Percentiles rank a stretch among this genome's conserved stretches.
Evolutionary conservation across 805 yeast genomes (phyloP).

Genomic region (Jamesozyma lodderae): DNA sequence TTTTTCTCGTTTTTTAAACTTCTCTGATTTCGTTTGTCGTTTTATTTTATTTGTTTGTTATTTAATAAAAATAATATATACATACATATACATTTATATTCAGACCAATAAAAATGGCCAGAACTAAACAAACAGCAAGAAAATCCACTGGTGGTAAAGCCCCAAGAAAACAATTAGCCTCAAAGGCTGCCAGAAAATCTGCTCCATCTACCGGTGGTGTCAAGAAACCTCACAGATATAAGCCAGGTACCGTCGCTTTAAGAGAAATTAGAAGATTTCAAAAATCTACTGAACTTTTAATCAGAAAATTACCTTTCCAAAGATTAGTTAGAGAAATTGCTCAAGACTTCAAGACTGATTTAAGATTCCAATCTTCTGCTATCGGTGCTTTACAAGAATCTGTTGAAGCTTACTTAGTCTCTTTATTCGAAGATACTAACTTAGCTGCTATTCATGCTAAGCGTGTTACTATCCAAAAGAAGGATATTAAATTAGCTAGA

Average conservation of each 20-base stretch:
- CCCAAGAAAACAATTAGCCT: constrained; percentile 88
- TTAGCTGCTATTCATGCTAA: constrained; percentile 98
- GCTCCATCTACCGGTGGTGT: constrained; percentile 91
- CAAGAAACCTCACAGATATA: constrained; percentile 90
- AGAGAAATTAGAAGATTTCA: constrained; percentile 97
- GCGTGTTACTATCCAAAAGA: constrained; percentile 97
- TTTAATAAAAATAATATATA: background rate
- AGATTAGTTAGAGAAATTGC: constrained; percentile 94
- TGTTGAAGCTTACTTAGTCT: constrained; percentile 94
- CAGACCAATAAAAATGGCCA: constrained; percentile 75
- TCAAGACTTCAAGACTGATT: constrained; percentile 83
- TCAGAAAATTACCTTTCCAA: constrained; percentile 95
- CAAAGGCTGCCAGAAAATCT: constrained; percentile 87
- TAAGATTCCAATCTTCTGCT: constrained; percentile 95
- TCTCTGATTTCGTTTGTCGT: background rate
- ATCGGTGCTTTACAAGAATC: constrained; percentile 97
- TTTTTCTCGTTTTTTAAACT: background rate
- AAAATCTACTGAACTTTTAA: constrained; percentile 86
- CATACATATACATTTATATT: constrained; percentile 1
- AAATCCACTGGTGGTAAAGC: constrained; percentile 93
- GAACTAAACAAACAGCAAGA: constrained; percentile 92
- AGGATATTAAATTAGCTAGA: constrained; percentile 95
- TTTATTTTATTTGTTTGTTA: background rate
- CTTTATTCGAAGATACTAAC: constrained; percentile 94
- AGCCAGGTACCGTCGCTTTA: constrained; percentile 94